These are phyloP conservation scores for Backusella tuberculispora DNA, from an alignment of 192 early-diverging fungal species.

Conservation along the genomic window DNA sequence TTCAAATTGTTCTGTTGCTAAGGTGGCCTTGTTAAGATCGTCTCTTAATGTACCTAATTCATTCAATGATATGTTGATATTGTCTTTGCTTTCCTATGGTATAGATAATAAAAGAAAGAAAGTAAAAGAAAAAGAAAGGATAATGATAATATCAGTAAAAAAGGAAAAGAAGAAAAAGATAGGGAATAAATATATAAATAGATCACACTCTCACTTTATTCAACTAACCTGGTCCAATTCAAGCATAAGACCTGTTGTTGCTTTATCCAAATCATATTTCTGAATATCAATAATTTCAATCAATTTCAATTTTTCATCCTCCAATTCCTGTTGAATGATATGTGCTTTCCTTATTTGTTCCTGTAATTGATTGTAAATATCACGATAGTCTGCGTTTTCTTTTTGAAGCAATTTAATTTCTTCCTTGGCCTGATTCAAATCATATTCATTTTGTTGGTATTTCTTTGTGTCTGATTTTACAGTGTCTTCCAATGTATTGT, in stretches of 20 bases:
- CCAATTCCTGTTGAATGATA: background rate
- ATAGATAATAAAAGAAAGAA: background rate
- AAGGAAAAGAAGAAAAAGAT: background rate
- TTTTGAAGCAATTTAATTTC: background rate
- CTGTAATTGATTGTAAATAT: slow-evolving; percentile 10
- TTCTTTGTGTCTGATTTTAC: background rate
- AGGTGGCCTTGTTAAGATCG: background rate
- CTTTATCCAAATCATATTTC: slow-evolving; percentile 6
- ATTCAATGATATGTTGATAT: background rate
- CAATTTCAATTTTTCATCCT: background rate
- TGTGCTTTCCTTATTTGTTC: slow-evolving; percentile 2
- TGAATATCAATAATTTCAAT: slow-evolving; percentile 8
- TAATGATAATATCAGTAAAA: background rate
- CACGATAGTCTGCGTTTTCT: background rate
- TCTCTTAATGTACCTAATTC: slow-evolving; percentile 2
- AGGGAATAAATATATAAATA: background rate
- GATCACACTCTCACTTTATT: too few relatives aligned
- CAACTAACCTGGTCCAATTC: background rate
- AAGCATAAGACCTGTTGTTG: background rate
- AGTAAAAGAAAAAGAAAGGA: background rate
- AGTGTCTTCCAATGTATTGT: background rate
- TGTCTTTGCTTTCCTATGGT: background rate
- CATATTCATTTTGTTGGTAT: background rate
- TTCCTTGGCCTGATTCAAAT: background rate
- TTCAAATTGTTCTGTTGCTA: slow-evolving; percentile 7